Evolutionary conservation across 345 rosid genomes (phyloP), one percentile per base, ranked within the genome.

Genomic region (Camelina hispida): DNA sequence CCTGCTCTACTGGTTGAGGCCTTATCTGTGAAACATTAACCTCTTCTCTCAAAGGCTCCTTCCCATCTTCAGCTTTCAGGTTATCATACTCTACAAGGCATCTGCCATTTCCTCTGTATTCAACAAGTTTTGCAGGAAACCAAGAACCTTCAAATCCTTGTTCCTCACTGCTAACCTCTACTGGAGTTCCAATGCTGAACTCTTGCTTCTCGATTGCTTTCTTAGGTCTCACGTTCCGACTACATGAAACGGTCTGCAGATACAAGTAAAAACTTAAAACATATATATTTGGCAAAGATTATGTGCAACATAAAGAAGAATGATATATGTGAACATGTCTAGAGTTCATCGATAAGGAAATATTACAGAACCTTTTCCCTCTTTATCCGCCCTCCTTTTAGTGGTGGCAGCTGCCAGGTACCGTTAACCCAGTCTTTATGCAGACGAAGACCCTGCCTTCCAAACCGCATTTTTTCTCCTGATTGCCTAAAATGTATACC

Each of bases 81-180:
- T 57, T 75, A 38, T 88, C 73, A 30, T 90, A 90, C 78, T 90
- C 83, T 47, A 95, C 17, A 32, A 87, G 74, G 75, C 85, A 92
- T 84, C 75, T 86, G 53, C 70, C 83, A 14, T 68, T 71, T 42
- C 88, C 87, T 47, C 74, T 38, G 25, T 73, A 74, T 81, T 87
- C 81, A 20, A 85, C 79, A 61, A 89, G 64, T 72, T 81, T 87
- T 62, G 86, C 97, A 7, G 73, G 71, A 81, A 90, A 95, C 97
- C 96, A 88, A 69, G 97, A 91, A 79, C 92, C 97, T 78, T 86
- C 69, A 71, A 87, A 84, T 25, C 99, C 99, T 40, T 95, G 93
- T 77, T 95, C 99, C 6, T 86, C 87, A 9, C 89, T 87, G 57
- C 86, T 82, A 28, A 92, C 93, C 86, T 95, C 97, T 20, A 92